Percentiles rank a stretch among this genome's conserved stretches.
These are phyloP conservation scores for Cytospora leucostoma DNA, from an alignment of 2,329 filamentous ascomycete genomes.

Conservation along the genomic window DNA sequence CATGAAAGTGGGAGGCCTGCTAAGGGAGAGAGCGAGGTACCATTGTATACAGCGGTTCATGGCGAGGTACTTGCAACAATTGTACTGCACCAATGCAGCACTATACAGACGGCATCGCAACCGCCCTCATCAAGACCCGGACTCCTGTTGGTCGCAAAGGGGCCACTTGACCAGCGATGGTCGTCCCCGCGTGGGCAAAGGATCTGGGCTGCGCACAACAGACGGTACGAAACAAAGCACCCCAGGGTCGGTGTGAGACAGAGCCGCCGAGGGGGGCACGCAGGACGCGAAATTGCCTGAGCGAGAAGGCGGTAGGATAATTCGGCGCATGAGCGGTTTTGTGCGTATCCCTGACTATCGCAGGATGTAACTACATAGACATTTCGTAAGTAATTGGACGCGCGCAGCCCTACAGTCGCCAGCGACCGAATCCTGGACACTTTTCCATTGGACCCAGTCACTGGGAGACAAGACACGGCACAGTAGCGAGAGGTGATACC, in stretches of 20 bases:
- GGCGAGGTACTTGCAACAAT: not conserved
- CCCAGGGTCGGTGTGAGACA: conserved; percentile 24
- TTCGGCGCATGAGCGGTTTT: conserved; percentile 19
- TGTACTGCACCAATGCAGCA: not conserved
- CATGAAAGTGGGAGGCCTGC: not conserved
- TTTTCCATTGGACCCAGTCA: conserved; percentile 18
- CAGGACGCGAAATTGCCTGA: conserved; percentile 20
- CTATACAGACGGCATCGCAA: conserved; percentile 11
- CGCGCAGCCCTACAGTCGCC: conserved; percentile 16
- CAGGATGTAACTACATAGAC: conserved; percentile 14
- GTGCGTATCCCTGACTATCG: conserved; percentile 22
- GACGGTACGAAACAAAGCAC: conserved; percentile 26
- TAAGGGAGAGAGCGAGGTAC: not conserved
- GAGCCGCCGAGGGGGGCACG: conserved; percentile 20
- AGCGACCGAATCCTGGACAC: conserved; percentile 21
- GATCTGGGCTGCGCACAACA: conserved; percentile 15
- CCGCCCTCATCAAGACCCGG: conserved; percentile 1
- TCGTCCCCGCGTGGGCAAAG: conserved; percentile 3
- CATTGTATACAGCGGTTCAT: not conserved
- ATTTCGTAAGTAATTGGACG: conserved; percentile 10
- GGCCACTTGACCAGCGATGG: conserved; percentile 18
- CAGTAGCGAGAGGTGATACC: not conserved
- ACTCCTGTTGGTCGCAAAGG: conserved; percentile 2
- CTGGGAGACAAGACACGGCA: conserved; percentile 6
- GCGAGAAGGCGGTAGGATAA: conserved; percentile 23